Conservation (phyloP, 2,329 filamentous ascomycete genomes). For the Aspergillus fischeri region DNA sequence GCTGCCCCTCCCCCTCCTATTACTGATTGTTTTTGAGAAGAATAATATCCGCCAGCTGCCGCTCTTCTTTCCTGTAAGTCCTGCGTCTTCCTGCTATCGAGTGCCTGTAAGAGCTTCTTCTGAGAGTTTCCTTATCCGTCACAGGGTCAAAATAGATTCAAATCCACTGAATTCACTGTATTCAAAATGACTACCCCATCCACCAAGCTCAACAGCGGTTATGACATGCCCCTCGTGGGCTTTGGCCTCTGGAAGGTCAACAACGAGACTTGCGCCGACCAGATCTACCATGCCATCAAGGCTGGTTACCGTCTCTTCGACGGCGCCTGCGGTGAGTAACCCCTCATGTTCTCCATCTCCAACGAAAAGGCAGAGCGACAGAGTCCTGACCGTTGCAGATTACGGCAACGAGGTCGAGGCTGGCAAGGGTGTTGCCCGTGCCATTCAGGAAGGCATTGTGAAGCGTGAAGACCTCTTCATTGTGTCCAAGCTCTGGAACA, state of each 20-base stretch:
- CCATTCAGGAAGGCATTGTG: conserved; percentile 75
- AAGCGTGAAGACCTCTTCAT: conserved; percentile 87
- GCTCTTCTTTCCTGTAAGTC: not conserved
- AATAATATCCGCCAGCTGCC: not conserved
- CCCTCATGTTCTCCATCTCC: too few species aligned
- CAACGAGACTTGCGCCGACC: conserved; percentile 67
- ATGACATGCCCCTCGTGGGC: conserved; percentile 42
- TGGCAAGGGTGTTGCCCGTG: conserved; percentile 71
- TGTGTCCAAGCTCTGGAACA: conserved; percentile 90
- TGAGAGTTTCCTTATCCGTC: not conserved
- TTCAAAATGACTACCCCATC: conserved; percentile 3
- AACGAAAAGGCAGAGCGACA: not conserved
- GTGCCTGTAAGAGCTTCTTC: not conserved
- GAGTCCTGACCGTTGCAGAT: conserved; percentile 46
- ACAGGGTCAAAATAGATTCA: not conserved
- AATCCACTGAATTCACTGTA: not conserved
- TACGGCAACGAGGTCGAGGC: conserved; percentile 80
- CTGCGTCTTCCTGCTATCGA: not conserved
- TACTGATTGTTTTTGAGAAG: not conserved
- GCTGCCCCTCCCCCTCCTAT: not conserved
- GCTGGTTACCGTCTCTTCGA: conserved; percentile 59
- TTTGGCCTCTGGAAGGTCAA: conserved; percentile 74
- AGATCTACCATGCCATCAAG: conserved; percentile 69
- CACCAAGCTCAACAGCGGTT: conserved; percentile 24
- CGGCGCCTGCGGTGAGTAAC: conserved; percentile 52